Percentiles rank a stretch among this genome's conserved stretches.
Evolutionary conservation across 2,329 filamentous ascomycete genomes (phyloP).

Genomic region (Immersiporthe knoxdaviesiana): DNA sequence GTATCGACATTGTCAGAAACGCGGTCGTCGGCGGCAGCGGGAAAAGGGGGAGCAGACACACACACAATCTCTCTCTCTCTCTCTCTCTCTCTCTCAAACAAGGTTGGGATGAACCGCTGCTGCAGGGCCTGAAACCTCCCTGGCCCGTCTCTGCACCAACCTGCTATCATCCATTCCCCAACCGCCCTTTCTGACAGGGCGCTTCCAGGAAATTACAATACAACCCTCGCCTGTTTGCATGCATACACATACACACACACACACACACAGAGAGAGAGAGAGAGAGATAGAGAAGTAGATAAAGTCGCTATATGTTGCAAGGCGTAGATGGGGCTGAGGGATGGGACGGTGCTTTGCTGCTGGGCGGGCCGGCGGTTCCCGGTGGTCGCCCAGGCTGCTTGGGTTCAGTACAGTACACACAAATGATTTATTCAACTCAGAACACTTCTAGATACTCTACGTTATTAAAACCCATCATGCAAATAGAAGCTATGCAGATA

Average conservation of each 20-base stretch:
- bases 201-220: not conserved
- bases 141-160: not conserved
- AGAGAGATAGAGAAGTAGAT: not conserved
- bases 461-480: not conserved
- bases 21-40: not conserved
- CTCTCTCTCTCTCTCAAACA: no score
- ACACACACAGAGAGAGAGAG: no score
- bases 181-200: not conserved
- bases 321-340: not conserved
- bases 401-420: not conserved
- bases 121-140: constrained; percentile 2
- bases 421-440: not conserved
- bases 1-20: not conserved
- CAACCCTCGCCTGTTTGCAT: not conserved
- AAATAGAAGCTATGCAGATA: not conserved
- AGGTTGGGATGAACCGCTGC: constrained; percentile 1
- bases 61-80: no score
- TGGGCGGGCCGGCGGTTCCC: not conserved
- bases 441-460: not conserved
- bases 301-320: not conserved
- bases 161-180: not conserved
- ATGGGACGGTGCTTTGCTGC: not conserved
- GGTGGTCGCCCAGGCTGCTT: not conserved
- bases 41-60: not conserved
- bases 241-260: not conserved